phyloP scores from a whole-genome alignment of 1,284 basidiomycete genomes.

The Tilletia horrida region DNA sequence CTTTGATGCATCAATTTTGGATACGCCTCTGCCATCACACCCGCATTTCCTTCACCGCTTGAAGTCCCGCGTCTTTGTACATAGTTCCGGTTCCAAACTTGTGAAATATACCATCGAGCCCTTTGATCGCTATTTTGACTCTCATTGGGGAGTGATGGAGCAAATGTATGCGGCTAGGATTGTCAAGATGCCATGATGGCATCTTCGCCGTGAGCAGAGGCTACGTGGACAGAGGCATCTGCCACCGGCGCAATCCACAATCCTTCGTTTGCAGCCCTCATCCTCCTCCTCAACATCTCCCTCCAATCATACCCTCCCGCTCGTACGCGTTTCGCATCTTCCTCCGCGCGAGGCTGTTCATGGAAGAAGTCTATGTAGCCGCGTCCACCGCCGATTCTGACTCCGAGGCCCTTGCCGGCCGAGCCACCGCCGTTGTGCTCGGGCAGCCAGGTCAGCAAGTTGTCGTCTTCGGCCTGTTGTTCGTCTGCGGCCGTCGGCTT shows the following conservation, averaged over 20 bases:
- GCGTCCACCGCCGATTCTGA: no score
- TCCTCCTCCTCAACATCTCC: not conserved
- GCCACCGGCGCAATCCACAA: slow-evolving; percentile 6
- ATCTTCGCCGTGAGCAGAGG: not conserved
- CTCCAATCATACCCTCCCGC: slow-evolving; percentile 8
- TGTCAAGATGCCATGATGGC: not conserved
- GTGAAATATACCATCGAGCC: no score
- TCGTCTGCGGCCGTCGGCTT: not conserved
- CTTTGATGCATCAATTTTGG: no score
- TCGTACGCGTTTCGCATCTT: not conserved
- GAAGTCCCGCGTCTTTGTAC: no score
- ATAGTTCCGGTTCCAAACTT: no score
- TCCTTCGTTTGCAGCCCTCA: slow-evolving; percentile 4
- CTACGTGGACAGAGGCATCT: not conserved
- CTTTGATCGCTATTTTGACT: no score
- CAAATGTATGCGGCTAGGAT: not conserved
- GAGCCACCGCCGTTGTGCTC: not conserved
- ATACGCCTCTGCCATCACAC: no score
- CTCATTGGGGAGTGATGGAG: no score
- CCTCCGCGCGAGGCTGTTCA: not conserved
- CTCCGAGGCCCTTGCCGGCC: not conserved
- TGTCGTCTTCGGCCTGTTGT: not conserved
- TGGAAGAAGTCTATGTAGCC: not conserved
- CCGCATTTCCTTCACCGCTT: no score
- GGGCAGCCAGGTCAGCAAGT: not conserved